Conservation (phyloP, 306 rosid species). For the Cyamopsis tetragonoloba region DNA sequence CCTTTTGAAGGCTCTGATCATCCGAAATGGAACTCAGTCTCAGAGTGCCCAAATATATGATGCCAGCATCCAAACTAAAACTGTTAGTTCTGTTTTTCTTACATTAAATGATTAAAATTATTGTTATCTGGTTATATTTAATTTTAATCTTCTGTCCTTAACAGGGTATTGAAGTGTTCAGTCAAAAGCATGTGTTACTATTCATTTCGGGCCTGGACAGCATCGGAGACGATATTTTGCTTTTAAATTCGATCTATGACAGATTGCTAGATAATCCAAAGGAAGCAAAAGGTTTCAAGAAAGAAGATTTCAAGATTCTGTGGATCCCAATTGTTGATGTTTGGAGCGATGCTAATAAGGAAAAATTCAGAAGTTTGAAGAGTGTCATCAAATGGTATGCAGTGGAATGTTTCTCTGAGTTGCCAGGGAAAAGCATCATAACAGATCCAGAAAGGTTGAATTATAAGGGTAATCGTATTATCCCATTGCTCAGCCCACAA, state of each 20-base stretch:
- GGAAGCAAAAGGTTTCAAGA: slow-evolving; percentile 7
- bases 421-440: slow-evolving; percentile 27
- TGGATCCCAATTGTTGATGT: slow-evolving; percentile 28
- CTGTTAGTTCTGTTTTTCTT: slow-evolving; percentile 4
- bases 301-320: slow-evolving; percentile 30
- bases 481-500: slow-evolving; percentile 22
- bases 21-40: neutral
- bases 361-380: neutral
- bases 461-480: neutral
- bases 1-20: slow-evolving; percentile 27
- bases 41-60: slow-evolving; percentile 1
- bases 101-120: neutral
- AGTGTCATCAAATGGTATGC: slow-evolving; percentile 7
- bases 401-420: slow-evolving; percentile 19
- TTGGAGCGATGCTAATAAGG: neutral
- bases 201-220: slow-evolving; percentile 27
- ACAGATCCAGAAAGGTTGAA: neutral
- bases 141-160: neutral
- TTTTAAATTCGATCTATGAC: slow-evolving; percentile 23
- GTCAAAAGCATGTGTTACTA: slow-evolving; percentile 17
- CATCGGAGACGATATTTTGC: slow-evolving; percentile 27
- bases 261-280: slow-evolving; percentile 18
- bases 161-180: slow-evolving; percentile 33
- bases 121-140: too few relatives aligned
- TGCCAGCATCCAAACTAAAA: neutral